Evolutionary conservation across 2,329 filamentous ascomycete genomes (phyloP).

Genomic region (Alternaria alternata): DNA sequence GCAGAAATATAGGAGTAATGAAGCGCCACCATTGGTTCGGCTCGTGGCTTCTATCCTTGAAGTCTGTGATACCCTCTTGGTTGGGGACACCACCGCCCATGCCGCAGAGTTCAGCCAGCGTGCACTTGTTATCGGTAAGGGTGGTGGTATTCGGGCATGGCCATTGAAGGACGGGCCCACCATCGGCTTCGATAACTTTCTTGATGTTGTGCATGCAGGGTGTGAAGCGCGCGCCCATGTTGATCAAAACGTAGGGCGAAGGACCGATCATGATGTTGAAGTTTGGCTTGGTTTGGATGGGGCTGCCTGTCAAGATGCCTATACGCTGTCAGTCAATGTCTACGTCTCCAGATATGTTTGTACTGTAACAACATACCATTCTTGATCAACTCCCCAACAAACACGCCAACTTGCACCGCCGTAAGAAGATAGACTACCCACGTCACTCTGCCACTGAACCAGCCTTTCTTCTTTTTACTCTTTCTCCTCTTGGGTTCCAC

Average conservation of each 20-base stretch:
- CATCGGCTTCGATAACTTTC: conserved; percentile 64
- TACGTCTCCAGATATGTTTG: not conserved
- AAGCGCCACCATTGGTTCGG: conserved; percentile 98
- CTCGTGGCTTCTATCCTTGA: conserved; percentile 66
- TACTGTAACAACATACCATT: conserved; percentile 67
- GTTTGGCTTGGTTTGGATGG: conserved; percentile 78
- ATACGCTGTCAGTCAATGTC: conserved; percentile 15
- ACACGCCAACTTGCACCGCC: conserved; percentile 79
- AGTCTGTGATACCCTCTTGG: conserved; percentile 59
- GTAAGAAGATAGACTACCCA: conserved; percentile 87
- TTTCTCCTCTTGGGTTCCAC: conserved; percentile 20
- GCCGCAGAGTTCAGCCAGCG: conserved; percentile 82
- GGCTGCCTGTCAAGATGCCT: conserved; percentile 79
- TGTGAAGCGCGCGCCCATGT: conserved; percentile 92
- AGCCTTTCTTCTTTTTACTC: conserved; percentile 57
- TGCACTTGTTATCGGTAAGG: conserved; percentile 69
- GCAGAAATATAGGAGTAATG: conserved; percentile 93
- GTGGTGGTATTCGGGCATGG: conserved; percentile 78
- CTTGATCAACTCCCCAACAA: conserved; percentile 85
- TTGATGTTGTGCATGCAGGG: conserved; percentile 92
- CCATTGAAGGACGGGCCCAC: conserved; percentile 63
- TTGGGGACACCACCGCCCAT: conserved; percentile 77
- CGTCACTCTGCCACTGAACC: conserved; percentile 68
- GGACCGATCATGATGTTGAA: conserved; percentile 99
- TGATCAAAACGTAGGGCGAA: conserved; percentile 87